Evolutionary conservation across 1,139 yeast genomes (phyloP).

Genomic region (Saccharomyces pastorianus): DNA sequence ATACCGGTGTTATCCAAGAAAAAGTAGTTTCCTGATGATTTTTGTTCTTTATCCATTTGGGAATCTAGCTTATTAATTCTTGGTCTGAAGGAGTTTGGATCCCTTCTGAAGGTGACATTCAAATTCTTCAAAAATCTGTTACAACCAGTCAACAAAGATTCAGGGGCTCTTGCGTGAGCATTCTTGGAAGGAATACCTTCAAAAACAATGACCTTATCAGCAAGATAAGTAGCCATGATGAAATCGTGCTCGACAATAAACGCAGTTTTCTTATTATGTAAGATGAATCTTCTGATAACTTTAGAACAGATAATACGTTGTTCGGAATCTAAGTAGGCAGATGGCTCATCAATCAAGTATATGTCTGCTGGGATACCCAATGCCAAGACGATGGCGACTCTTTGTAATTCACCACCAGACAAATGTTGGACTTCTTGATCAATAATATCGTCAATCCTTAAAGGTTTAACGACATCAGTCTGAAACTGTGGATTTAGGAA

Average conservation of each 20-base stretch:
- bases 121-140: slow-evolving; percentile 92
- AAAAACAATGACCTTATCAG: slow-evolving; percentile 95
- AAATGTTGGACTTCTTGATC: slow-evolving; percentile 96
- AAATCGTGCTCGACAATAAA: slow-evolving; percentile 99
- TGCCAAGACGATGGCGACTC: slow-evolving; percentile 94
- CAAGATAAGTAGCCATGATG: slow-evolving; percentile 98
- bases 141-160: slow-evolving; percentile 91
- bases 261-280: slow-evolving; percentile 96
- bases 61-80: slow-evolving; percentile 95
- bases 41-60: slow-evolving; percentile 98
- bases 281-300: slow-evolving; percentile 91
- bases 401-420: slow-evolving; percentile 98
- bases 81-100: slow-evolving; percentile 95
- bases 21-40: slow-evolving; percentile 83
- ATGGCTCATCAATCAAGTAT: slow-evolving; percentile 94
- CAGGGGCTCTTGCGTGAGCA: slow-evolving; percentile 80
- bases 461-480: slow-evolving; percentile 94
- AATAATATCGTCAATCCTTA: slow-evolving; percentile 83
- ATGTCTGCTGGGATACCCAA: slow-evolving; percentile 94
- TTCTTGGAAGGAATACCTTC: slow-evolving; percentile 88
- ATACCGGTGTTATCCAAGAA: slow-evolving; percentile 65
- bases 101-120: slow-evolving; percentile 98
- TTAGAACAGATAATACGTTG: slow-evolving; percentile 98
- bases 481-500: slow-evolving; percentile 96
- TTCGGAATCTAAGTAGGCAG: slow-evolving; percentile 97